These are phyloP conservation scores for Umbellularia californica DNA, from an alignment of 164 flowering plant genomes.

Conservation along the genomic window DNA sequence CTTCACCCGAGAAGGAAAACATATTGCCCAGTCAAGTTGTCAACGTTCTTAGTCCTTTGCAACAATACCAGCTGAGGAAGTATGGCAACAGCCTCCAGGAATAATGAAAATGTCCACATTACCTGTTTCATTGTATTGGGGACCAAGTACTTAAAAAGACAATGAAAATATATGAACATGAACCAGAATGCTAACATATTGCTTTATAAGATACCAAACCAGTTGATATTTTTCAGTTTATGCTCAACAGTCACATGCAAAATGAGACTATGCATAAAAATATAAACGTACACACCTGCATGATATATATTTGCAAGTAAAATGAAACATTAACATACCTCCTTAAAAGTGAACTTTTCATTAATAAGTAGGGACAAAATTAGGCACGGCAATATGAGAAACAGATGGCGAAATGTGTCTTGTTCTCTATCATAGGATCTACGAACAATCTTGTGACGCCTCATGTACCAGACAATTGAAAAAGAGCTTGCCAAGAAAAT, in stretches of 20 bases:
- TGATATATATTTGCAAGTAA: background rate
- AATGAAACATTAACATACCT: conserved; percentile 38
- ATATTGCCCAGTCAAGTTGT: conserved; percentile 94
- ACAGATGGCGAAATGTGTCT: conserved; percentile 82
- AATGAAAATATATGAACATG: background rate
- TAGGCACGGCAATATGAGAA: conserved; percentile 72
- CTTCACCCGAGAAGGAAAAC: conserved; percentile 81
- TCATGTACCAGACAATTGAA: conserved; percentile 92
- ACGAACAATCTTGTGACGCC: conserved; percentile 78
- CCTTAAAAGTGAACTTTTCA: conserved; percentile 79
- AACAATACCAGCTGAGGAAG: conserved; percentile 92
- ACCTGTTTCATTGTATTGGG: conserved; percentile 39
- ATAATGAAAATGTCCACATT: conserved; percentile 91
- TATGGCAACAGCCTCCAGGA: conserved; percentile 92
- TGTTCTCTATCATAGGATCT: conserved; percentile 89
- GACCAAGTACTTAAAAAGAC: background rate
- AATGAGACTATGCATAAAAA: background rate
- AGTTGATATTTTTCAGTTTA: background rate
- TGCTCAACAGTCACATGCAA: background rate
- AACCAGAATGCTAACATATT: background rate
- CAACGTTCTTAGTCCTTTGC: conserved; percentile 88
- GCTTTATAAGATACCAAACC: background rate
- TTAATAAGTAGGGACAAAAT: conserved; percentile 66
- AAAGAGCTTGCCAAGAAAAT: conserved; percentile 90
- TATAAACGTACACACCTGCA: background rate